These are phyloP conservation scores for Corymbia calophylla DNA, from an alignment of 441 rosid genomes.

Conservation along the genomic window DNA sequence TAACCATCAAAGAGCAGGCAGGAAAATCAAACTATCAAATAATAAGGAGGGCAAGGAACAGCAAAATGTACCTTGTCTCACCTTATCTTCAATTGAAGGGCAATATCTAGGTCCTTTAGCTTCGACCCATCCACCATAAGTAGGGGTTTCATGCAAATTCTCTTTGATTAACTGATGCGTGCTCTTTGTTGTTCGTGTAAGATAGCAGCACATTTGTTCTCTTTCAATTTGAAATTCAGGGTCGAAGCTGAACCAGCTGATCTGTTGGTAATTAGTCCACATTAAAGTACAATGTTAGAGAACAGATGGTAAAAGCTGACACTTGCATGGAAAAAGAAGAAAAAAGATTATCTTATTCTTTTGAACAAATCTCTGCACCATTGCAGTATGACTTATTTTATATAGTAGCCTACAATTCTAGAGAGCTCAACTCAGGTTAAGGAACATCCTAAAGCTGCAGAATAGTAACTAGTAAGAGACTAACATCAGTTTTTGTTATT, in stretches of 20 bases:
- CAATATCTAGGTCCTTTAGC: slow-evolving; percentile 99
- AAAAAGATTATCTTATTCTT: not conserved
- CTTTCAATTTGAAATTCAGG: slow-evolving; percentile 79
- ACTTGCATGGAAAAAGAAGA: not conserved
- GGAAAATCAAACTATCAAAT: not conserved
- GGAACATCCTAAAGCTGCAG: not conserved
- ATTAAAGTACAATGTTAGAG: not conserved
- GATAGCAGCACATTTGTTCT: slow-evolving; percentile 95
- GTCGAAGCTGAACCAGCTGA: slow-evolving; percentile 96
- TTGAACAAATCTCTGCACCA: not conserved
- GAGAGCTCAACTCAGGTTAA: not conserved
- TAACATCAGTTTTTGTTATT: not conserved
- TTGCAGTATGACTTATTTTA: not conserved
- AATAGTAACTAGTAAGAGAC: not conserved
- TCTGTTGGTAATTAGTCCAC: slow-evolving; percentile 30
- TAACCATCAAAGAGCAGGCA: not conserved
- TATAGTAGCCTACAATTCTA: not conserved
- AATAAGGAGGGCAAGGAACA: not conserved
- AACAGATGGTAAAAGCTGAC: not conserved
- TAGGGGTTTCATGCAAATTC: slow-evolving; percentile 96
- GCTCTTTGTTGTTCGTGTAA: slow-evolving; percentile 77
- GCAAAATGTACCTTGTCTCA: slow-evolving; percentile 62
- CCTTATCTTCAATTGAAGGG: slow-evolving; percentile 99
- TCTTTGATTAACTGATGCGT: slow-evolving; percentile 91
- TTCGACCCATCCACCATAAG: slow-evolving; percentile 99